Conservation (phyloP, 2,329 filamentous ascomycete species). For the Pseudovirgaria hyperparasitica region DNA sequence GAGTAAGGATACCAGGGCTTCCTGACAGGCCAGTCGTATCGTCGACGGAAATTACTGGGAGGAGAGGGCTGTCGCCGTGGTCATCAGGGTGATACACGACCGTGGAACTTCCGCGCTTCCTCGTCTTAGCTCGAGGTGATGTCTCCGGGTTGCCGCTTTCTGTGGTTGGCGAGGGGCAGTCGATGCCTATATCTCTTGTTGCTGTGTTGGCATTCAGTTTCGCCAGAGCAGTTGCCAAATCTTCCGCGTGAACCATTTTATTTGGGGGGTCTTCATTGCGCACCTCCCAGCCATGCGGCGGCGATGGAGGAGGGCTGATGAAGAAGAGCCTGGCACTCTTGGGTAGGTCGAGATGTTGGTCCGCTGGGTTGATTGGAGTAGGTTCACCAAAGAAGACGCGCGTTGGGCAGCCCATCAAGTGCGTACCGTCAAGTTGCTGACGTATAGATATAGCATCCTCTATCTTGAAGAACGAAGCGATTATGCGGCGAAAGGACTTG, state of each 20-base stretch:
- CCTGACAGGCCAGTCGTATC: slow-evolving; percentile 46
- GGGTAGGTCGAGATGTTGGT: slow-evolving; percentile 31
- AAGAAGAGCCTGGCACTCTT: slow-evolving; percentile 52
- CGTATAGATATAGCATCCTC: slow-evolving; percentile 60
- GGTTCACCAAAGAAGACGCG: slow-evolving; percentile 26
- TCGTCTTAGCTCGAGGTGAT: slow-evolving; percentile 12
- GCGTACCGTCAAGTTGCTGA: slow-evolving; percentile 60
- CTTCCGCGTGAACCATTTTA: slow-evolving; percentile 50
- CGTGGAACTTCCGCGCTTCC: slow-evolving; percentile 41
- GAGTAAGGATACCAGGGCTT: slow-evolving; percentile 33
- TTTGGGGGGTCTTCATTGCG: slow-evolving; percentile 51
- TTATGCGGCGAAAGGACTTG: slow-evolving; percentile 70
- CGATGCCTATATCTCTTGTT: slow-evolving; percentile 10
- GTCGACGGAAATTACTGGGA: slow-evolving; percentile 52
- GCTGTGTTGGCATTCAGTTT: slow-evolving; percentile 32
- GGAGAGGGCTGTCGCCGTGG: slow-evolving; percentile 44
- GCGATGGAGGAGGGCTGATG: slow-evolving; percentile 50
- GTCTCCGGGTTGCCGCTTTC: slow-evolving; percentile 14
- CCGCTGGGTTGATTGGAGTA: slow-evolving; percentile 24
- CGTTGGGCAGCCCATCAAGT: slow-evolving; percentile 49
- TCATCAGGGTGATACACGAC: slow-evolving; percentile 51
- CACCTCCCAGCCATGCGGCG: slow-evolving; percentile 53
- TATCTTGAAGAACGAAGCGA: slow-evolving; percentile 63
- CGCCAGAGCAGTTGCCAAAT: slow-evolving; percentile 44
- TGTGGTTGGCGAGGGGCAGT: slow-evolving; percentile 12